phyloP scores from a whole-genome alignment of 495 filamentous ascomycete genomes.

The Glonium stellatum region DNA sequence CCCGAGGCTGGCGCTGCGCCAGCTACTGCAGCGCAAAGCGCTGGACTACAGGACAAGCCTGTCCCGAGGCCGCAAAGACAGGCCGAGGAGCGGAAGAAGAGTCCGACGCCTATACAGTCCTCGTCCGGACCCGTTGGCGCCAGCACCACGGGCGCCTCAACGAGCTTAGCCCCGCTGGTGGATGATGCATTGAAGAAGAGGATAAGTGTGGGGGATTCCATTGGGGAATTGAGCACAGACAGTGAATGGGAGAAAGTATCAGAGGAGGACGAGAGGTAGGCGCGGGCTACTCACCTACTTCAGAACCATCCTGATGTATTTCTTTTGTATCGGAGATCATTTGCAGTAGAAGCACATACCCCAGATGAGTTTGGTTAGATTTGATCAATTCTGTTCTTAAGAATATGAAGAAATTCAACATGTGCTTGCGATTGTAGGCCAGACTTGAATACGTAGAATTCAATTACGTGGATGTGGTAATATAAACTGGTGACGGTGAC shows the following conservation, averaged over 20 bases:
- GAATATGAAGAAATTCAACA: background rate
- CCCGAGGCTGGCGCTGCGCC: conserved; percentile 17
- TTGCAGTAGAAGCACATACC: background rate
- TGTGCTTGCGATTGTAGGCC: background rate
- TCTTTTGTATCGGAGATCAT: background rate
- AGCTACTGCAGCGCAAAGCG: conserved; percentile 18
- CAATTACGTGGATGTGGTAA: too few relatives aligned
- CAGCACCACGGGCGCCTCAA: conserved; percentile 10
- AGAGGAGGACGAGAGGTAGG: conserved; percentile 8
- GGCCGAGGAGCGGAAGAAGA: conserved; percentile 7
- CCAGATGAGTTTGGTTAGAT: background rate
- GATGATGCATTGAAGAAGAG: conserved; percentile 27
- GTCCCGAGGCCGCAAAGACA: conserved; percentile 6
- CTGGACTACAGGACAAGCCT: background rate
- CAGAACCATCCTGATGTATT: background rate
- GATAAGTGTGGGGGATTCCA: conserved; percentile 25
- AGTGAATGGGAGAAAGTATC: conserved; percentile 43
- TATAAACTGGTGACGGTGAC: too few relatives aligned
- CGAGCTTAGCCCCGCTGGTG: conserved; percentile 11
- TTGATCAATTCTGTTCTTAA: background rate
- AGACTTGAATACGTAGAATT: too few relatives aligned
- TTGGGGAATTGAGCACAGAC: conserved; percentile 38
- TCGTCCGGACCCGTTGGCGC: conserved; percentile 4
- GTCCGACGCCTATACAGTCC: conserved; percentile 5
- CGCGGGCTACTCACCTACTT: background rate